These are phyloP conservation scores for Ophiocordyceps camponoti-rufipedis DNA, from an alignment of 2,329 filamentous ascomycete species.

Conservation along the genomic window DNA sequence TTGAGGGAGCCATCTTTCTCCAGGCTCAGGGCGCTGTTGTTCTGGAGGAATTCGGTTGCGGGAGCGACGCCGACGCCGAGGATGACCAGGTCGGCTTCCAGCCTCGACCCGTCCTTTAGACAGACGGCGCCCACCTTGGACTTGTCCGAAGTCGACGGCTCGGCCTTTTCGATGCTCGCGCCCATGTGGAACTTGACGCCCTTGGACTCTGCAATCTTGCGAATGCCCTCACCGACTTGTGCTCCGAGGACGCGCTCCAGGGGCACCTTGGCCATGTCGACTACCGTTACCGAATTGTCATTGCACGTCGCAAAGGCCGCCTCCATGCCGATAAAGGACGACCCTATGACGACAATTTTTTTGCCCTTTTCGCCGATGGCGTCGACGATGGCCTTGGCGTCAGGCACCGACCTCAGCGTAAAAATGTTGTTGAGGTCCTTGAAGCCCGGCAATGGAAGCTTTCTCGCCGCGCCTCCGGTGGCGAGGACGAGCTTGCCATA, in stretches of 20 bases:
- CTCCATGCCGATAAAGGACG: slow-evolving; percentile 96
- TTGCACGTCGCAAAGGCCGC: slow-evolving; percentile 68
- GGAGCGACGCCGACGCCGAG: slow-evolving; percentile 80
- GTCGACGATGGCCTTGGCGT: slow-evolving; percentile 58
- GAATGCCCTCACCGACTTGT: slow-evolving; percentile 65
- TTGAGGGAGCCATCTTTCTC: slow-evolving; percentile 72
- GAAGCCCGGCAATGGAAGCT: slow-evolving; percentile 67
- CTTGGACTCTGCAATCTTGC: slow-evolving; percentile 61
- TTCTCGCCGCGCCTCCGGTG: slow-evolving; percentile 63
- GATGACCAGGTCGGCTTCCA: slow-evolving; percentile 80
- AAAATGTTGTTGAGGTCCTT: slow-evolving; percentile 80
- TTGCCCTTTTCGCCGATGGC: slow-evolving; percentile 72
- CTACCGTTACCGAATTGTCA: slow-evolving; percentile 67
- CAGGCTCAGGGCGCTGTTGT: slow-evolving; percentile 51
- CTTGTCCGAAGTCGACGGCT: slow-evolving; percentile 46
- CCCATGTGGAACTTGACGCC: slow-evolving; percentile 78
- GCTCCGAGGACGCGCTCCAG: slow-evolving; percentile 74
- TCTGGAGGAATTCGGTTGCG: slow-evolving; percentile 63
- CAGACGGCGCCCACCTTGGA: slow-evolving; percentile 62
- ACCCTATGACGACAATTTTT: slow-evolving; percentile 83
- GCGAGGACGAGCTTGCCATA: slow-evolving; percentile 87
- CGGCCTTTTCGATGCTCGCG: slow-evolving; percentile 67
- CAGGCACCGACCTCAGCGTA: slow-evolving; percentile 56
- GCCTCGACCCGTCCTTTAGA: slow-evolving; percentile 68
- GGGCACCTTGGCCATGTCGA: slow-evolving; percentile 77